Percentiles rank a stretch among this genome's conserved stretches.
Conservation (phyloP, 2,329 filamentous ascomycete species). For the Sclerotinia glacialis region DNA sequence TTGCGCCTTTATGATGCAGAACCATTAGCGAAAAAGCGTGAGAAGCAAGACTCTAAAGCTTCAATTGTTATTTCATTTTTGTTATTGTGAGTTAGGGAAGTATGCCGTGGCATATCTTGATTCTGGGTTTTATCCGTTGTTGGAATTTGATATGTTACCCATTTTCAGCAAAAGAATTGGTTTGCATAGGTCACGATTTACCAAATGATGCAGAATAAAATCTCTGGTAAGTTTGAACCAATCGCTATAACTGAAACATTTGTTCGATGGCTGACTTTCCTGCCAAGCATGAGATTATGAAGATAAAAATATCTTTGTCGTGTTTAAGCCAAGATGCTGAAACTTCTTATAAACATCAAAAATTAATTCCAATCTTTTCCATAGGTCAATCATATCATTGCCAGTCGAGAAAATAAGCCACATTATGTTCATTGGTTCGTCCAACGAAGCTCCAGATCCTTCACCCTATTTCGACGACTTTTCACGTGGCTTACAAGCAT, state of each 20-base stretch:
- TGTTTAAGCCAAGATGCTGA: slow-evolving; percentile 20
- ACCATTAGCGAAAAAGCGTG: neutral
- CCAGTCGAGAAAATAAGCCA: neutral
- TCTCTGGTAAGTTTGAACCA: neutral
- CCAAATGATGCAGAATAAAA: neutral
- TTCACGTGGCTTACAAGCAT: slow-evolving; percentile 21
- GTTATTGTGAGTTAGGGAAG: neutral
- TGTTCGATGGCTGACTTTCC: neutral
- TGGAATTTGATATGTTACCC: slow-evolving; percentile 13
- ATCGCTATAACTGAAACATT: slow-evolving; percentile 3
- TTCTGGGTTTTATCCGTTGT: slow-evolving; percentile 3
- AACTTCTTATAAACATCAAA: neutral
- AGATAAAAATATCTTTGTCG: slow-evolving; percentile 16
- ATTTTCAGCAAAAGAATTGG: neutral
- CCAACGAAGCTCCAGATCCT: slow-evolving; percentile 15
- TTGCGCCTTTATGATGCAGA: neutral
- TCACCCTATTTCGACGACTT: slow-evolving; percentile 10
- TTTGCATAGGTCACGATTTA: neutral
- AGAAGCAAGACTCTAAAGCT: neutral
- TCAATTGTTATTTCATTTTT: neutral
- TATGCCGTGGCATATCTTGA: neutral
- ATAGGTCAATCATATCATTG: neutral
- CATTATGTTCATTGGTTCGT: slow-evolving; percentile 9
- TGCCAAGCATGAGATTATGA: slow-evolving; percentile 9
- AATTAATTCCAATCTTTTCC: neutral